Conservation (phyloP, 495 filamentous ascomycete species). For the Cenococcum geophilum region DNA sequence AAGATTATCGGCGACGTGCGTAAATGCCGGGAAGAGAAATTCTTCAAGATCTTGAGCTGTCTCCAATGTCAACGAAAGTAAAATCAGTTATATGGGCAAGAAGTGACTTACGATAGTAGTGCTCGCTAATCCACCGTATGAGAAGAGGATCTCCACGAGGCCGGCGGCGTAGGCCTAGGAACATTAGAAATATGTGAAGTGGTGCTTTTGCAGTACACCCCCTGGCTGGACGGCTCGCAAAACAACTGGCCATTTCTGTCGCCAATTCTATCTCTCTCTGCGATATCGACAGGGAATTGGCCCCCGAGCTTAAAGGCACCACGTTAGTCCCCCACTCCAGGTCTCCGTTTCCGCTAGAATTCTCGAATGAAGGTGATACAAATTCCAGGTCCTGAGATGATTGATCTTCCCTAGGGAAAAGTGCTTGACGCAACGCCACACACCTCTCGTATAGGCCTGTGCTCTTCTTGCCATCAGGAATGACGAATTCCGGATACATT, state of each 20-base stretch:
- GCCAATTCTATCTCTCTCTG: neutral
- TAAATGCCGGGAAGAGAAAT: neutral
- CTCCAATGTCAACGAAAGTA: neutral
- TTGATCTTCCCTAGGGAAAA: neutral
- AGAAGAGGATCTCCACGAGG: neutral
- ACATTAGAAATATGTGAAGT: neutral
- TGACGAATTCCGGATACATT: neutral
- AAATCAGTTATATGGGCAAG: neutral
- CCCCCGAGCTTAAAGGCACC: neutral
- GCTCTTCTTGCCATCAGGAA: neutral
- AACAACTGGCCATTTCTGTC: neutral
- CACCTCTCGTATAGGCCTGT: neutral
- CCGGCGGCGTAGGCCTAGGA: neutral
- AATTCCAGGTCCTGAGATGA: no score
- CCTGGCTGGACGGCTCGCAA: no score
- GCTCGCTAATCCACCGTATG: neutral
- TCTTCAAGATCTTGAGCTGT: neutral
- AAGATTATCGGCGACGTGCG: neutral
- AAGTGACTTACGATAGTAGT: neutral
- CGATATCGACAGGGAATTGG: neutral
- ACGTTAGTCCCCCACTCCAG: neutral
- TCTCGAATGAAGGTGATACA: no score
- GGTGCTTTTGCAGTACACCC: no score
- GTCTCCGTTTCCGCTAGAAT: neutral
- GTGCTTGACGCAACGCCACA: neutral